Conservation (phyloP, 306 rosid genomes). For the Mimosa bimucronata region DNA sequence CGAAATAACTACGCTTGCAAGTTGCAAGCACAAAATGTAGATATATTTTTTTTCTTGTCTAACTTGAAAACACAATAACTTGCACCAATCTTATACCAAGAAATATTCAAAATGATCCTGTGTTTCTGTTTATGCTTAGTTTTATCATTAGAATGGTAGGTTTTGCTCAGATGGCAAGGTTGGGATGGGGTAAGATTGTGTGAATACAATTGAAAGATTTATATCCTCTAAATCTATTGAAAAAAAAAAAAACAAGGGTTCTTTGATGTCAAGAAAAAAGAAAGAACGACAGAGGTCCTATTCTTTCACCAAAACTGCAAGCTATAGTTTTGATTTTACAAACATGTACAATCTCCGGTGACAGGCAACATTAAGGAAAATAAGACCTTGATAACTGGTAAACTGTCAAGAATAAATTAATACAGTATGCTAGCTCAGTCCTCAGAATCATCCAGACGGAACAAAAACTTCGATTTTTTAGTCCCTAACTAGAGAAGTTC, state of each 20-base stretch:
- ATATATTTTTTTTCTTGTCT: too few relatives aligned
- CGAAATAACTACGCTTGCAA: background rate
- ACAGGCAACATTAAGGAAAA: background rate
- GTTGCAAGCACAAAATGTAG: too few relatives aligned
- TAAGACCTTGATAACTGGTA: background rate
- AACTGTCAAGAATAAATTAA: slow-evolving; percentile 20
- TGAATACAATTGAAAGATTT: too few relatives aligned
- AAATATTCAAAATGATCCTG: background rate
- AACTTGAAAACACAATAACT: too few relatives aligned
- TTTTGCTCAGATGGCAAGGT: background rate
- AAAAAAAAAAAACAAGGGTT: too few relatives aligned
- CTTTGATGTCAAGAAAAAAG: background rate
- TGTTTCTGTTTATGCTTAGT: background rate
- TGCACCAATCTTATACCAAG: background rate
- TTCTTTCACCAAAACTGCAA: background rate
- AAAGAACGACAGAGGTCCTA: background rate
- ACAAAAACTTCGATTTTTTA: background rate
- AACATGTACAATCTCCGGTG: background rate
- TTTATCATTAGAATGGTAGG: background rate
- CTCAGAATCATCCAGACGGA: slow-evolving; percentile 35
- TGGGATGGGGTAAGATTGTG: background rate
- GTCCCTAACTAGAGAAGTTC: slow-evolving; percentile 32
- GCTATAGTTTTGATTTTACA: background rate
- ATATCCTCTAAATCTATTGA: background rate
- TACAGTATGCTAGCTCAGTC: slow-evolving; percentile 21